Evolutionary conservation across 2,329 filamentous ascomycete genomes (phyloP), one percentile per base, ranked within the genome.

Genomic region (Colletotrichum sublineola): DNA sequence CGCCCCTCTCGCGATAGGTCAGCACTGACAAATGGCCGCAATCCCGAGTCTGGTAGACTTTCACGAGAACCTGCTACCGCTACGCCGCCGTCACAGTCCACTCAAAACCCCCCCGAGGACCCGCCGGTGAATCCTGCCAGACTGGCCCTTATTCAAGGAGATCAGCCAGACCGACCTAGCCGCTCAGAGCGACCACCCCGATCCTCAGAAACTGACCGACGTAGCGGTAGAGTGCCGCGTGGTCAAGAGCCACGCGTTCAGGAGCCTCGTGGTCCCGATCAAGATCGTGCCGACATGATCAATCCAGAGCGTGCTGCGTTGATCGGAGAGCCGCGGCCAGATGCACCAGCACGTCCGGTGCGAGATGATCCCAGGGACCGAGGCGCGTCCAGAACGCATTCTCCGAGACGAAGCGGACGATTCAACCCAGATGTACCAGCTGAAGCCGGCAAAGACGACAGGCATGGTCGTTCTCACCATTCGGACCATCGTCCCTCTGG

Each of bases 101-200:
- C 69, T 12, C 73, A 79, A 40, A 65, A 80, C n/a, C 77, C 82
- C 18, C 75, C 80, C 14, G 77, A 81, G 24, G 88, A 87, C 14
- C 86, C 87, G 9, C 81, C 82, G 11, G 86, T 90, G 76, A 89
- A 90, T 73, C 87, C 88, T 1, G 87, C 89, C 63, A 84, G 88
- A 68, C 86, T 87, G 40, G 84, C 87, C 11, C 79, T 88, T 6
- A 84, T 89, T 63, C 76, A 81, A 24, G 79, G 77, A 50, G 82
- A 84, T 42, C 78, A 80, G 24, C 71, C 73, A 7, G 62, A 68
- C 29, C 56, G 72, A 18, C 38, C 67, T 5, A 64, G 50, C 24
- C 71, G 74, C 48, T 40, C 65, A 20, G 69, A 74, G 18, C 67
- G 70, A 42, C 60, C 68, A 20, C 62, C 68, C 18, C 52, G 74